Percentiles rank a stretch among this genome's conserved stretches.
phyloP scores from a whole-genome alignment of 345 rosid species.

The Eucalyptus marginata region DNA sequence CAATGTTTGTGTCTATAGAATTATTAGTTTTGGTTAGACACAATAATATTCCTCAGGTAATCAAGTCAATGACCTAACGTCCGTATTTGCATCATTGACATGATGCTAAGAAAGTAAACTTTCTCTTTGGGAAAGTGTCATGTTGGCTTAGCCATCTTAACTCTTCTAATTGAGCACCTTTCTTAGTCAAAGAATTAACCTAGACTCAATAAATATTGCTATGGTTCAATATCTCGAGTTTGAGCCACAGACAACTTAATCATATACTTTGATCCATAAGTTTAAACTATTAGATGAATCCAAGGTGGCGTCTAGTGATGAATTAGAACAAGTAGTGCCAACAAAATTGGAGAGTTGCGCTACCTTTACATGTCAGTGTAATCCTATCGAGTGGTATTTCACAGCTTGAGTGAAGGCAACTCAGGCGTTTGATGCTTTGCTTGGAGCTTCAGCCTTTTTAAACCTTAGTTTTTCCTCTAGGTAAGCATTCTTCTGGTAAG shows the following conservation, averaged over 20 bases:
- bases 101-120: not conserved
- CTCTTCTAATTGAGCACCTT: not conserved
- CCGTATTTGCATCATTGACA: not conserved
- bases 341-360: not conserved
- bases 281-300: not conserved
- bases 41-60: not conserved
- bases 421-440: not conserved
- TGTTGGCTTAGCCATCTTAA: not conserved
- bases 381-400: not conserved
- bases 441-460: not conserved
- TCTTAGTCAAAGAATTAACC: not conserved
- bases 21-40: not conserved
- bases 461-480: not conserved
- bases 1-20: not conserved
- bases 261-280: not conserved
- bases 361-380: not conserved
- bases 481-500: not conserved
- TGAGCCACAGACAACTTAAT: not conserved
- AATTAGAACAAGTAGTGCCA: not conserved
- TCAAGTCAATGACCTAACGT: not conserved
- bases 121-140: not conserved
- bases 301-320: not conserved
- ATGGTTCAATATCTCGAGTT: not conserved
- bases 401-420: not conserved
- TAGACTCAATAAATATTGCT: not conserved